These are phyloP conservation scores for Neurospora sp. DNA, from an alignment of 495 filamentous ascomycete species.

Conservation along the genomic window DNA sequence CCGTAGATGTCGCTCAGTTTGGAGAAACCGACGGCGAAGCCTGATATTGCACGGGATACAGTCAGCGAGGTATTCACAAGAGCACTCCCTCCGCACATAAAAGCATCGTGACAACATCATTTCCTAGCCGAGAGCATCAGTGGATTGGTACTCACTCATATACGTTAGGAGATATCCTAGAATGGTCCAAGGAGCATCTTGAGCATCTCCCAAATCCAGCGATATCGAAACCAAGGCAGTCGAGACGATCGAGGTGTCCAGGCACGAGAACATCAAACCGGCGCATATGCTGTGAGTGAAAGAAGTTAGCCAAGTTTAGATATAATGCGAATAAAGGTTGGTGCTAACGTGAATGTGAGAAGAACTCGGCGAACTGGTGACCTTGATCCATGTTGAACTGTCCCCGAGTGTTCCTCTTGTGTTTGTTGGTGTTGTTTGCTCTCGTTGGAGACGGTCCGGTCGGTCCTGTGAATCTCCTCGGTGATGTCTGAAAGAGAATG, in stretches of 20 bases:
- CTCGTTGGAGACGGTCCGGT: not conserved
- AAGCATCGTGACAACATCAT: not conserved
- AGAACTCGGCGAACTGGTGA: not conserved
- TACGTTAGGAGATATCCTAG: constrained; percentile 52
- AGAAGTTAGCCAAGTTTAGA: not conserved
- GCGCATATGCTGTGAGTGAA: constrained; percentile 36
- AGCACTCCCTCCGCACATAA: not conserved
- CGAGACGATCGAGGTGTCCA: constrained; percentile 55
- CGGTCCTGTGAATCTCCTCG: not conserved
- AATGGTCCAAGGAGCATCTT: constrained; percentile 48
- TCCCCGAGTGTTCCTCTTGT: not conserved
- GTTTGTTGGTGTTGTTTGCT: not conserved
- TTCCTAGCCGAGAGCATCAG: no score
- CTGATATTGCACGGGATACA: constrained; percentile 9
- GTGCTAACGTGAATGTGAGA: constrained; percentile 16
- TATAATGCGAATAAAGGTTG: not conserved
- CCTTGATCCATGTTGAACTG: not conserved
- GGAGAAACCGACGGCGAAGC: constrained; percentile 49
- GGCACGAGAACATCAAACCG: constrained; percentile 47
- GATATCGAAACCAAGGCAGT: constrained; percentile 53
- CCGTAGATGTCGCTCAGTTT: constrained; percentile 53
- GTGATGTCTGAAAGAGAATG: not conserved
- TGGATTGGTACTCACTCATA: constrained; percentile 31
- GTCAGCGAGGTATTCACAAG: not conserved
- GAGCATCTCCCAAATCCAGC: constrained; percentile 41